Evolutionary conservation across 2,329 filamentous ascomycete genomes (phyloP), one percentile per base, ranked within the genome.

Genomic region (Trichoderma arundinaceum): DNA sequence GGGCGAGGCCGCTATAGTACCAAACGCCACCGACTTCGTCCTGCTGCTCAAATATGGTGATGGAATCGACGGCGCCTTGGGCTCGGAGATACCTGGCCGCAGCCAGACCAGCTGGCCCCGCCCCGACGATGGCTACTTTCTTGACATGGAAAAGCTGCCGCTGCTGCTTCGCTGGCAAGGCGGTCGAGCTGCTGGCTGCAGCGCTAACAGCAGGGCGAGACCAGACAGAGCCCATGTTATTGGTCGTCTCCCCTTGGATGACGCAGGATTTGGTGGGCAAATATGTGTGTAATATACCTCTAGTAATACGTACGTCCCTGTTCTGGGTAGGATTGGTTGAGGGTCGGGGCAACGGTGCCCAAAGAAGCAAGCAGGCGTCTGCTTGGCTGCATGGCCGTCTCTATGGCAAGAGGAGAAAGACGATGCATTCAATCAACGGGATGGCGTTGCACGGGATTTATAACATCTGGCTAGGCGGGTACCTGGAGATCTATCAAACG

Each of bases 21-120:
- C 94, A 98, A 9, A 95, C 86, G 2, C 95, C 94, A 65, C 93
- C 94, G 7, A 90, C 85, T 54, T 86, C 83, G 51, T 83, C 80
- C 69, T 92, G 88, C 77, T 97, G 92, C 77, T 98, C 95, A 72
- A 91, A 96, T 44, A 97, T 77, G 67, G 88, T 86, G 67, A 98
- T 88, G 35, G 81, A 84, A 12, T 87, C 79, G 72, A 95, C 95
- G 1, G 75, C 69, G 43, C 81, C 73, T 83, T 90, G 92, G 0
- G 90, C 92, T 10, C 86, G 75, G 17, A 97, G 82, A 73, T 94
- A 94, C 82, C 92, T 95, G 61, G 92, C 92, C 28, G 90, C 88
- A 32, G 90, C 86, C 4, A 97, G 81, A 4, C 94, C 94, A 68
- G 86, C 86, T 0, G 94, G 91, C 0, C 94, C 94, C 9, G 91